These are phyloP conservation scores for Aspergillus bertholletiae DNA, from an alignment of 495 filamentous ascomycete genomes.

Conservation along the genomic window DNA sequence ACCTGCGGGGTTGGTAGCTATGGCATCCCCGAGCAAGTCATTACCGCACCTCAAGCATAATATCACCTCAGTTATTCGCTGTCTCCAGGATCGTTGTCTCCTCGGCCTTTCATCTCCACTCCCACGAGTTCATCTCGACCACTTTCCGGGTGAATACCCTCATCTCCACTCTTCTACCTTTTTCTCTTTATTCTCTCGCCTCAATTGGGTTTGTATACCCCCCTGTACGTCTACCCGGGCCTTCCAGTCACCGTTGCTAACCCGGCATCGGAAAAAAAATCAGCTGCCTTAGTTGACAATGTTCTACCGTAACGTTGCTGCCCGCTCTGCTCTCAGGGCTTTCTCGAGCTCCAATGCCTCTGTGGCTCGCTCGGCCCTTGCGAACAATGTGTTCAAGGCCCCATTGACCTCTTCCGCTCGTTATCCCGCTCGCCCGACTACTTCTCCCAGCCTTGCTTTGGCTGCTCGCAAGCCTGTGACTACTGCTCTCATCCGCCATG, in stretches of 20 bases:
- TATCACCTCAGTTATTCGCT: slow-evolving; percentile 40
- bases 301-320: slow-evolving; percentile 45
- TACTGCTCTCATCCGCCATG: slow-evolving; percentile 49
- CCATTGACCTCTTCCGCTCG: slow-evolving; percentile 43
- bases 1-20: slow-evolving; percentile 30
- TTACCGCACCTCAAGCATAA: slow-evolving; percentile 38
- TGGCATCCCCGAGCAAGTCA: slow-evolving; percentile 25
- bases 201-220: slow-evolving; percentile 38
- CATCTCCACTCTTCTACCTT: slow-evolving; percentile 31
- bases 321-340: slow-evolving; percentile 46
- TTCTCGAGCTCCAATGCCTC: slow-evolving; percentile 47
- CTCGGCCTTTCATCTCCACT: slow-evolving; percentile 27
- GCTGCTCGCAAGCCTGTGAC: slow-evolving; percentile 47
- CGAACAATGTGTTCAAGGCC: slow-evolving; percentile 44
- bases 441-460: slow-evolving; percentile 38
- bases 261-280: slow-evolving; percentile 29
- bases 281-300: slow-evolving; percentile 40
- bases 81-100: slow-evolving; percentile 30
- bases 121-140: slow-evolving; percentile 30
- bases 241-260: slow-evolving; percentile 33
- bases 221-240: slow-evolving; percentile 26
- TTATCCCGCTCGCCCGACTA: slow-evolving; percentile 31
- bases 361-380: slow-evolving; percentile 36
- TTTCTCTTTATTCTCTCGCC: slow-evolving; percentile 17
- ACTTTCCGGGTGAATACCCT: slow-evolving; percentile 33